phyloP scores from a whole-genome alignment of 1,284 basidiomycete species.

The Gomphus sp. region DNA sequence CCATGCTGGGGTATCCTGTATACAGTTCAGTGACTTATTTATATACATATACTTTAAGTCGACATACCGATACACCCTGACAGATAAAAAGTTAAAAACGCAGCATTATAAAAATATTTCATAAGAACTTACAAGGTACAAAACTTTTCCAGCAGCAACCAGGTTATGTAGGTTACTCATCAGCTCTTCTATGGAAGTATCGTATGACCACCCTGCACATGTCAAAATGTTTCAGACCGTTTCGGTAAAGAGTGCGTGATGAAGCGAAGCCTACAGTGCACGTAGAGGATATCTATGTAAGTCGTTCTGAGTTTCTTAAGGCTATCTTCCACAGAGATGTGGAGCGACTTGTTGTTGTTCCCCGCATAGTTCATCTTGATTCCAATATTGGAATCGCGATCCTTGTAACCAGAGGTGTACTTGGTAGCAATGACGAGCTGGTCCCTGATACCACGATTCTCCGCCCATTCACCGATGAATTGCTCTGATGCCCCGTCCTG shows the following conservation, averaged over 20 bases:
- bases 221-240: too few relatives aligned
- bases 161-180: slow-evolving; percentile 41
- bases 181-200: slow-evolving; percentile 46
- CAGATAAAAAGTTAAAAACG: neutral
- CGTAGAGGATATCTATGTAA: slow-evolving; percentile 33
- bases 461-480: slow-evolving; percentile 34
- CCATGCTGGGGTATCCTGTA: too few relatives aligned
- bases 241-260: too few relatives aligned
- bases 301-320: slow-evolving; percentile 34
- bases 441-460: slow-evolving; percentile 25
- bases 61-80: slow-evolving; percentile 2
- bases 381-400: slow-evolving; percentile 13
- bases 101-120: slow-evolving; percentile 38
- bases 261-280: slow-evolving; percentile 26
- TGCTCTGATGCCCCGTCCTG: slow-evolving; percentile 15
- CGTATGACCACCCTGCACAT: slow-evolving; percentile 33
- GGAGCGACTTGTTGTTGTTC: too few relatives aligned
- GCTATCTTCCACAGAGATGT: slow-evolving; percentile 23
- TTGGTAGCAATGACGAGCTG: slow-evolving; percentile 30
- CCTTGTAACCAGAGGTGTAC: slow-evolving; percentile 24
- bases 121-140: slow-evolving; percentile 27
- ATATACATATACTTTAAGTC: neutral
- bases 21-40: slow-evolving; percentile 7
- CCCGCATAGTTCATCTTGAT: slow-evolving; percentile 25
- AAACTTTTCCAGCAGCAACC: slow-evolving; percentile 25